A percentile compares a stretch with the other conserved stretches of the same genome.
Evolutionary conservation across 2,329 filamentous ascomycete species (phyloP).

Genomic region (Leptographium procerum): DNA sequence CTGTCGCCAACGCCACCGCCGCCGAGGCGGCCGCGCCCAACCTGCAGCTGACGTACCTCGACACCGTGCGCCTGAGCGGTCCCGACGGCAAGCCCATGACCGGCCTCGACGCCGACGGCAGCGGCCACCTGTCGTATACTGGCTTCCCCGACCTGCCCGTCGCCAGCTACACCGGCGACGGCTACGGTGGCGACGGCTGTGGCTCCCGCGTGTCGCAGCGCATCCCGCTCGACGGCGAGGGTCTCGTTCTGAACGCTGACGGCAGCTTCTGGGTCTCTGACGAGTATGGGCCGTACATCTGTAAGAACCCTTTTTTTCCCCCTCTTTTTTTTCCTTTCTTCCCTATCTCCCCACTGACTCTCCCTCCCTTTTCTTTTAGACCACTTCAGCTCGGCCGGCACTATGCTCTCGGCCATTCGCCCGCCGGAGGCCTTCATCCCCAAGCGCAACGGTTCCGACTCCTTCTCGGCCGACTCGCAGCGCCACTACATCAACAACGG

Average conservation of each 20-base stretch:
- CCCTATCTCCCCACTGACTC: neutral
- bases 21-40: slow-evolving; percentile 46
- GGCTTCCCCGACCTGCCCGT: slow-evolving; percentile 52
- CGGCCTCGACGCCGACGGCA: slow-evolving; percentile 49
- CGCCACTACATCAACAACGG: slow-evolving; percentile 44
- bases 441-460: slow-evolving; percentile 42
- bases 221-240: slow-evolving; percentile 54
- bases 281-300: slow-evolving; percentile 61
- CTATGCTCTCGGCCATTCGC: slow-evolving; percentile 50
- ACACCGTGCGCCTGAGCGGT: slow-evolving; percentile 53
- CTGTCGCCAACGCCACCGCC: slow-evolving; percentile 30
- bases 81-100: slow-evolving; percentile 51
- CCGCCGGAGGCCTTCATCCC: slow-evolving; percentile 56
- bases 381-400: slow-evolving; percentile 46
- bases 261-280: slow-evolving; percentile 58
- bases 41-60: slow-evolving; percentile 48
- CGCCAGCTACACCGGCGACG: slow-evolving; percentile 54
- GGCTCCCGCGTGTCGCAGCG: slow-evolving; percentile 24
- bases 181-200: slow-evolving; percentile 48
- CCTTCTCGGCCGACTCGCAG: slow-evolving; percentile 54
- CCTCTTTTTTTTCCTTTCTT: neutral
- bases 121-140: slow-evolving; percentile 39
- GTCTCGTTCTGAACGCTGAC: slow-evolving; percentile 46
- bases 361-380: too few species aligned
- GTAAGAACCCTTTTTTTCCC: too few species aligned